Base-by-base conservation (phyloP, 2,329 filamentous ascomycete genomes). In the Westerdykella ornata region DNA sequence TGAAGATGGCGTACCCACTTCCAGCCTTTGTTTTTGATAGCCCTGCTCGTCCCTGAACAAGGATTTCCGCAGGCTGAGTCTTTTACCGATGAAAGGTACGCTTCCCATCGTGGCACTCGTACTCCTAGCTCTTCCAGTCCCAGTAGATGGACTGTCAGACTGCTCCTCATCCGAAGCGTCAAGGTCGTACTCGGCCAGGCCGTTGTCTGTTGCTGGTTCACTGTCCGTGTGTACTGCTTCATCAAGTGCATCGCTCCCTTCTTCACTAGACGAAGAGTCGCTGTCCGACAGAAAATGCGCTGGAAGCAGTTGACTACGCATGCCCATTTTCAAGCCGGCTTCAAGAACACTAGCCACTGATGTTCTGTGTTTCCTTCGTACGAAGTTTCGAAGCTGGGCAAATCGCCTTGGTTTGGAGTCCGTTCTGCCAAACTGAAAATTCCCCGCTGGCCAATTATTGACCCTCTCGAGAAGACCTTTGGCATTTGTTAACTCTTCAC, bases 221-320 rank as follows among this genome's bases (percentile, higher is more conserved):
- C 60, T 65, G n/a, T 60, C 60, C 8, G 53, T 57, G 9, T 44
- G 43, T 3, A 53, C 46, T 16, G 54, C 63, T 38, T 62, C 60
- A n/a, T 62, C 57, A 34, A 59, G 54, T 12, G 42, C 53, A 14
- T 47, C 45, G 4, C 49, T 47, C 2, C 36, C 65, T 7, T 11
- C 7, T 42, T 74, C 72, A 36, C 69, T 72, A 3, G 68, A 47
- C 6, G 48, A 45, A n/a, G 48, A 37, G n/a, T 56, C 55, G 18
- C 52, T 60, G 9, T 48, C 67, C 29, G 72, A 66, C 3, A 85
- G 69, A 9, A 84, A 74, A 17, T 79, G 76, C 42, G 78, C 74
- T 7, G 80, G 74, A 2, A 94, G 67, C 41, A 80, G 79, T 49
- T 88, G 84, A 3, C 85, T 88, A 48, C 82, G 81, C 66, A 90